Conservation (phyloP, 805 yeast species). For the Jamesozyma spencerorum region DNA sequence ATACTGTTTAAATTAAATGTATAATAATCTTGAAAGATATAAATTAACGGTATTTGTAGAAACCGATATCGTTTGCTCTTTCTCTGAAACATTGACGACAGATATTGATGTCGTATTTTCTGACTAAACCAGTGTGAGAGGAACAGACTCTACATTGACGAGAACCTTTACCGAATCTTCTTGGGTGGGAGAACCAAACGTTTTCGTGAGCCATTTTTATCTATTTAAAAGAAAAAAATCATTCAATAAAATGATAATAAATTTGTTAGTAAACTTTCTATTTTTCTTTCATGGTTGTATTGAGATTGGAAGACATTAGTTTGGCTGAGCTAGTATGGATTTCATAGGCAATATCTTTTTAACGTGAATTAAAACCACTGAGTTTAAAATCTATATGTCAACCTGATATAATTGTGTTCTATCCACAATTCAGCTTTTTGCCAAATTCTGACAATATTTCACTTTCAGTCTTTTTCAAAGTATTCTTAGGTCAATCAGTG, state of each 20-base stretch:
- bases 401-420: no score
- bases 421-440: no score
- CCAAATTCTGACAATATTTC: no score
- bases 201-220: slow-evolving; percentile 98
- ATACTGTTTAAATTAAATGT: not conserved
- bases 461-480: no score
- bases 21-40: not conserved
- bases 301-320: no score
- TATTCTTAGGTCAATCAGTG: no score
- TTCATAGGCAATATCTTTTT: no score
- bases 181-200: slow-evolving; percentile 99
- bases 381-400: no score
- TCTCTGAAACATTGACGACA: slow-evolving; percentile 99
- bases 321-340: not conserved
- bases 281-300: no score
- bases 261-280: not conserved
- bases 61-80: slow-evolving; percentile 97
- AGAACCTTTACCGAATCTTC: slow-evolving; percentile 99
- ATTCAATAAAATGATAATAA: not conserved
- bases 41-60: slow-evolving; percentile 92
- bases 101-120: slow-evolving; percentile 98
- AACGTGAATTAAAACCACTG: no score
- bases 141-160: slow-evolving; percentile 99
- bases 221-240: slow-evolving; percentile 2
- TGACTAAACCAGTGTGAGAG: slow-evolving; percentile 97